A percentile compares a stretch with the other conserved stretches of the same genome.
These are phyloP conservation scores for Dimargaris xerosporica DNA, from an alignment of 192 early-diverging fungal genomes.

Conservation along the genomic window DNA sequence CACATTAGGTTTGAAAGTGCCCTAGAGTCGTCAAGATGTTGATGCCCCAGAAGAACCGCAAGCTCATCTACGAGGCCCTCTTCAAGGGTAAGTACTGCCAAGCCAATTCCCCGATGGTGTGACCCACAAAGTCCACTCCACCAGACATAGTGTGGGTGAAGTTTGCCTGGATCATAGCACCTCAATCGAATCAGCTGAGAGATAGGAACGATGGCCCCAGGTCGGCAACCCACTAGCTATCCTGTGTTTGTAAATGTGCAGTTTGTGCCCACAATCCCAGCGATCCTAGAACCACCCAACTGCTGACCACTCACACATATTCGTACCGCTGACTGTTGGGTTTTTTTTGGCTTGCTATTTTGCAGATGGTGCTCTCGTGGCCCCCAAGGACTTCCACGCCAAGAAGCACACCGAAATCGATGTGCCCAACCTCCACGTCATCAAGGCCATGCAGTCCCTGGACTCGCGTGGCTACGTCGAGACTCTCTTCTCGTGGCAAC, in stretches of 20 bases:
- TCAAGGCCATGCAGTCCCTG: constrained; percentile 97
- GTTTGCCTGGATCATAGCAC: no score
- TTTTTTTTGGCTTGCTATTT: no score
- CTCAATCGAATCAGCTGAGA: no score
- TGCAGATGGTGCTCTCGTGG: constrained; percentile 91
- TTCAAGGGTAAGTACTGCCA: constrained; percentile 51
- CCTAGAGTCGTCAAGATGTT: constrained; percentile 54
- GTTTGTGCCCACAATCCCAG: no score
- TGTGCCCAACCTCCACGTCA: constrained; percentile 96
- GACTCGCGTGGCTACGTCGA: constrained; percentile 86
- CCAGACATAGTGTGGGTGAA: no score
- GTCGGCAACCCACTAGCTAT: not conserved
- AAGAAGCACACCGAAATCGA: constrained; percentile 91
- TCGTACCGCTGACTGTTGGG: no score
- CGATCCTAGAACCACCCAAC: no score
- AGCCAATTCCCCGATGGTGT: no score
- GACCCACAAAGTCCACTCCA: no score
- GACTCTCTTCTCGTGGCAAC: constrained; percentile 98
- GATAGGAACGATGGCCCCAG: no score
- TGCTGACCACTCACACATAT: no score
- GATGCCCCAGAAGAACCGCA: constrained; percentile 93
- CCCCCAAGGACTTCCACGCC: constrained; percentile 97
- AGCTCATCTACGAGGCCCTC: constrained; percentile 86
- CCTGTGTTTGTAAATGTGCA: constrained; percentile 5
- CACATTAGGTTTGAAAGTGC: no score